Base-by-base conservation (phyloP, 2,329 filamentous ascomycete genomes). In the Cercospora brassicicola region DNA sequence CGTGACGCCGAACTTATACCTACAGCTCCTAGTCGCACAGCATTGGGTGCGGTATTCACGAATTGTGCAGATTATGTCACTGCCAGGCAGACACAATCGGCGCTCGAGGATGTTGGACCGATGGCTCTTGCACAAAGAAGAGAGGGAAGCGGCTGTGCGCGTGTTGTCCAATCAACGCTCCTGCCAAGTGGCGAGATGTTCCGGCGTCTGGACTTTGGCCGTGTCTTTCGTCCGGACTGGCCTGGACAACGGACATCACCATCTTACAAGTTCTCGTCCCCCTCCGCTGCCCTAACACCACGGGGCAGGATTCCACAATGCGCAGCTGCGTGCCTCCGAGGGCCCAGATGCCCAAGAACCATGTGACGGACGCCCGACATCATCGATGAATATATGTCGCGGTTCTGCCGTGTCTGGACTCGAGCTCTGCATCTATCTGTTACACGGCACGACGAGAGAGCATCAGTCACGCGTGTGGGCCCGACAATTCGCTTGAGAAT, bases 361-460 rank as follows among this genome's bases (percentile, higher is more conserved):
- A 10, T 7, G 20, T n/a, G 48, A 28, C 15, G 5, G 26, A 5
- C 48, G 20, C 23, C 23, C 23, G 23, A 15, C 48, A 30, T 30
- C 48, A 55, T 55, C 48, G 23, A 28, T 28, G 23, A 11, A 55
- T 55, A 28, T 23, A 55, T 28, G 48, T 28, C 23, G 48, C 48
- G 48, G 48, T 55, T 26, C 23, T 28, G 23, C 48, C 48, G 48
- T 28, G 48, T 62, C 59, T 62, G 59, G 59, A 62, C 36, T 62
- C 59, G n/a, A 45, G 59, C 10, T 31, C 59, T 30, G 39, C 36
- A 51, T 62, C 36, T 45, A 62, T 20, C 59, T 51, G 59, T 51
- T 62, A 62, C 59, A 62, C 59, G 45, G 28, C 59, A 18, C 11
- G 45, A 48, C 13, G 20, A 23, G 45, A 48, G 45, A 23, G 45